Evolutionary conservation across 768 basidiomycete species (phyloP), one percentile per base, ranked within the genome.

Genomic region (Tulasnella sp.): DNA sequence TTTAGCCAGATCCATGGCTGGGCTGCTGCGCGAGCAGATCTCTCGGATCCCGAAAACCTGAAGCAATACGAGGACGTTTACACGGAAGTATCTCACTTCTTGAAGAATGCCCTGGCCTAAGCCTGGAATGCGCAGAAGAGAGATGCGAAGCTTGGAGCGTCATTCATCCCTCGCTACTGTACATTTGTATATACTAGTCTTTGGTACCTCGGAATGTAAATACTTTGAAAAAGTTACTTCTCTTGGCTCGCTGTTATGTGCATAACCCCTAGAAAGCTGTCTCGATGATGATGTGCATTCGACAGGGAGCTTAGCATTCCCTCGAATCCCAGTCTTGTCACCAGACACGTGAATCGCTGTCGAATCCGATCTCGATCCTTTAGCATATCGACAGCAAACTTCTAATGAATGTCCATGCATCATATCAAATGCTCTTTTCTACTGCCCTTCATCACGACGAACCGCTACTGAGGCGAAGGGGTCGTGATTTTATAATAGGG

Each of bases 241-340:
- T 92, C 92, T 7, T 22, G 24, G 54, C 54, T n/a, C 24, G 54
- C 54, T 24, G n/a, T 22, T 54, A 11, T n/a, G 24, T 24, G n/a
- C 24, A 12, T n/a, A 12, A 54, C n/a, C 2, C 6, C n/a, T 7
- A 22, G 64, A 28, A 69, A 31, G 8, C 64, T 28, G 64, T 16
- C 64, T 37, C 34, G 31, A 69, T 7, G 37, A 24, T 69, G 64
- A 16, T 8, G 24, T 69, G 9, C 24, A 12, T 7, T 22, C 24
- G 54, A n/a, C 7, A 0, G 24, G 24, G 31, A 18, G 28, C 31
- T 69, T 69, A 14, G 46, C 46, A 20, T 11, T 46, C 14, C 46
- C 46, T 46, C 46, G 28, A 69, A 37, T 37, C 12, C 64, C 31
- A 2, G 31, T 16, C 64, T 4, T 14, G 11, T 37, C 64, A 20